Base-by-base conservation (phyloP, 1,284 basidiomycete species). In the Spongispora temasekensis region DNA sequence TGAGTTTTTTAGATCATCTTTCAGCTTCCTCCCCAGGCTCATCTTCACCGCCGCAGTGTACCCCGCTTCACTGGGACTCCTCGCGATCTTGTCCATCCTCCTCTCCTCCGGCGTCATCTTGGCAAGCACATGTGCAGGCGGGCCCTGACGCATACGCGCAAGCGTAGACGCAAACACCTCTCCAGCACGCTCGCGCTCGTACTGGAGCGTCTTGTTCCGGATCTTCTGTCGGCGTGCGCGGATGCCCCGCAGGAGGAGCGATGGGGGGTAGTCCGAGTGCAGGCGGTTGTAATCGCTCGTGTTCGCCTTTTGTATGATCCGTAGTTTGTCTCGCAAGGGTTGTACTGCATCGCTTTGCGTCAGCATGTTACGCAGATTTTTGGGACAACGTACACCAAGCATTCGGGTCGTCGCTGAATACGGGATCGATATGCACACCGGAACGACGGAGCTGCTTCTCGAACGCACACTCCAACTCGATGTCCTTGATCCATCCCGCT, bases 141-240 rank as follows among this genome's bases (percentile, higher is more conserved):
- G 86, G 0, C 83, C 82, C 64, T 82, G 72, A 7, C 79, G 74
- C 68, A 77, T 75, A 30, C 85, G 81, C 55, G 66, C 67, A 13
- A 83, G 65, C 1, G 85, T 85, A n/a, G 76, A 68, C 1, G 66
- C 66, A 6, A 83, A 75, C 23, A 87, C 71, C 67, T 88, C 86
- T 1, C 90, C 91, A 0, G 78, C 77, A 2, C 81, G 78, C 68
- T 90, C 88, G 1, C 88, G 82, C 61, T 78, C 76, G 2, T 75
- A 76, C 67, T 87, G 84, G 4, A 79, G 79, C 1, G 85, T 87
- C 73, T 87, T 88, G 74, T 90, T 89, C 12, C 71, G 75, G 23
- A 87, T 75, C 63, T 83, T 86, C 64, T 83, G 83, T 19, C 76
- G 76, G 2, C 87, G 82, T 0, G 89, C 90, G 21, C 77, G 76